phyloP scores from a whole-genome alignment of 179 eudicot species.

The Monotropa hypopitys region DNA sequence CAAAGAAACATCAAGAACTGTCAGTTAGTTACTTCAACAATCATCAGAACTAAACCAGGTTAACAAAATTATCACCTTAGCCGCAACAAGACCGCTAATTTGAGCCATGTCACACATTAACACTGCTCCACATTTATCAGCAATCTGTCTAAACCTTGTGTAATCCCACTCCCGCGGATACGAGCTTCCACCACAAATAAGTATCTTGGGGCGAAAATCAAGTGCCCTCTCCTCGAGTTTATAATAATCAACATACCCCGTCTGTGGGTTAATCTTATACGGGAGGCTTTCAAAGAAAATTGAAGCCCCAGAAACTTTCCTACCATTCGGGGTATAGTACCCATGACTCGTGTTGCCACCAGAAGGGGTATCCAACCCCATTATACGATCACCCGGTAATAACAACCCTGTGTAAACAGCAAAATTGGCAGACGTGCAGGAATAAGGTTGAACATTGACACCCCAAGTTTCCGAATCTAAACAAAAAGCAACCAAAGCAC shows the following conservation, averaged over 20 bases:
- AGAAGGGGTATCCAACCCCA: conserved; percentile 79
- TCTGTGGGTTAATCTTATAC: conserved; percentile 60
- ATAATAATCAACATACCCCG: conserved; percentile 69
- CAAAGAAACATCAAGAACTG: neutral
- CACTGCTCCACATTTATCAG: conserved; percentile 67
- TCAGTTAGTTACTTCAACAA: neutral
- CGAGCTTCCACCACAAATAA: conserved; percentile 83
- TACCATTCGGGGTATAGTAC: conserved; percentile 54
- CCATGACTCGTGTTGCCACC: conserved; percentile 84
- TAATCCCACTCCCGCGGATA: conserved; percentile 89
- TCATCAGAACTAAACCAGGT: neutral
- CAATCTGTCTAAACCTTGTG: conserved; percentile 54
- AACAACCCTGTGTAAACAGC: conserved; percentile 76
- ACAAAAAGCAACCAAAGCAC: conserved; percentile 66
- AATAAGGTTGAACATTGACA: conserved; percentile 84
- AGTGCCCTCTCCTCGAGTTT: conserved; percentile 74
- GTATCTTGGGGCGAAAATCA: conserved; percentile 80
- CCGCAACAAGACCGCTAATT: conserved; percentile 79
- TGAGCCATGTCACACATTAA: conserved; percentile 96
- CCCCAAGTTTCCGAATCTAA: conserved; percentile 61
- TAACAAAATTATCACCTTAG: conserved; percentile 40
- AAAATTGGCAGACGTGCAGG: conserved; percentile 80
- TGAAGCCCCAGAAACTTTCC: conserved; percentile 77
- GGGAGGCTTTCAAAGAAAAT: conserved; percentile 78
- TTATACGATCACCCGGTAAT: conserved; percentile 69